Base-by-base conservation (phyloP, 2,329 filamentous ascomycete genomes). In the Blastomyces percursus region DNA sequence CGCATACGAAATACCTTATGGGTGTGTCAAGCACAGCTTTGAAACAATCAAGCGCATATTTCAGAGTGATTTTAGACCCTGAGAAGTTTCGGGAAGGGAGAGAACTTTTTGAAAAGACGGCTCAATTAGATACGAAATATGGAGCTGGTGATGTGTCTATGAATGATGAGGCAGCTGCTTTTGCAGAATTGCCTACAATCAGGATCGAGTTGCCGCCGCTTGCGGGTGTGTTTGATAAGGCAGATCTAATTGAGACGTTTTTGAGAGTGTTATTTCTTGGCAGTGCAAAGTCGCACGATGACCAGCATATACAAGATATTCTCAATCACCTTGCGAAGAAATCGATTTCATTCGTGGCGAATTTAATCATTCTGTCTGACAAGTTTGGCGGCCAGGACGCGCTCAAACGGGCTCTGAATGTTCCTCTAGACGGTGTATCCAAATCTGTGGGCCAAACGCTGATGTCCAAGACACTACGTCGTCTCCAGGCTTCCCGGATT, bases 1-100 rank as follows among this genome's bases (percentile, higher is more conserved):
- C 62, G 21, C 59, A 51, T 24, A 58, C 30, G 12, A 65, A 38
- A 19, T 64, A 69, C 63, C 66, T 66, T 30, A 77, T 76, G 70
- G 70, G 70, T 61, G 72, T 77, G 12, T 71, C 69, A 48, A 76
- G 71, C 58, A 63, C 68, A 4, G 65, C 65, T 46, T 66, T 78
- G 16, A 71, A 66, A 27, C 56, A 64, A 24, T 71, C 71, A 7
- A 77, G 75, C 57, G 70, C 71, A 5, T 79, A 78, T 52, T 78
- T 78, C 59, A 64, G 69, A 24, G 73, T 70, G 24, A 66, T 78
- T 14, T 66, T 79, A 19, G 75, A 78, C 44, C 72, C 75, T 1
- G 66, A 71, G 16, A 78, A 78, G 61, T 78, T 79, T 61, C 69
- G 69, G 1, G 77, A 78, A 64, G 76, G 77, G 6, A 70, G 70